Conservation (phyloP, 2,329 filamentous ascomycete species). For the Catunica adiposa region DNA sequence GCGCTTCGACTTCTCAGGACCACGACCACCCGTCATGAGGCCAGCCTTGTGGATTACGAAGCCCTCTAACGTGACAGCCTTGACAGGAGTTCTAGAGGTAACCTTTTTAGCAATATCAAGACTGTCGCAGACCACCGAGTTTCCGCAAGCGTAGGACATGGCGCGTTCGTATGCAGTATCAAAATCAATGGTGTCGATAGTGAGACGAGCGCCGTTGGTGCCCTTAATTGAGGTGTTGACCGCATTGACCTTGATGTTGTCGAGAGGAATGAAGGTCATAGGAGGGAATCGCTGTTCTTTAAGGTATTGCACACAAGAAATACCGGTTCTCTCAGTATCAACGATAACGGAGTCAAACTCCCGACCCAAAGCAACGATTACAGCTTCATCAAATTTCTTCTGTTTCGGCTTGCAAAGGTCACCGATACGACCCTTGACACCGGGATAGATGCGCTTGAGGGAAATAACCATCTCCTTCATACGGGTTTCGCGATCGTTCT, state of each 20-base stretch:
- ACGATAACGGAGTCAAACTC: slow-evolving; percentile 93
- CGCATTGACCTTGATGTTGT: slow-evolving; percentile 91
- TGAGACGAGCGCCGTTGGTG: slow-evolving; percentile 68
- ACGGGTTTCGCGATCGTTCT: slow-evolving; percentile 64
- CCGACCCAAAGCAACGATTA: slow-evolving; percentile 78
- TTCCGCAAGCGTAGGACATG: slow-evolving; percentile 88
- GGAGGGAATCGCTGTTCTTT: slow-evolving; percentile 76
- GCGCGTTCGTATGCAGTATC: slow-evolving; percentile 76
- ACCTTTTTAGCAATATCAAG: slow-evolving; percentile 76
- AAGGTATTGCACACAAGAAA: slow-evolving; percentile 86
- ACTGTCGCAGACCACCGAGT: slow-evolving; percentile 84
- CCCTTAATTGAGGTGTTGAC: slow-evolving; percentile 84
- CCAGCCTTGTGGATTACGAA: slow-evolving; percentile 93
- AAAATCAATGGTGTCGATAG: slow-evolving; percentile 92
- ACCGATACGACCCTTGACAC: slow-evolving; percentile 76
- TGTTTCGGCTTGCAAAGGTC: slow-evolving; percentile 92
- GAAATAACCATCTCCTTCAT: slow-evolving; percentile 72
- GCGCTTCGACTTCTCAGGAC: slow-evolving; percentile 60
- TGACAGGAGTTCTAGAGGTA: slow-evolving; percentile 70
- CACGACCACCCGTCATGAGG: slow-evolving; percentile 87
- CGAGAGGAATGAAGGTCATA: slow-evolving; percentile 87
- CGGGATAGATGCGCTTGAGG: slow-evolving; percentile 79
- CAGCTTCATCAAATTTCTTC: slow-evolving; percentile 88
- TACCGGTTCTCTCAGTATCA: slow-evolving; percentile 83
- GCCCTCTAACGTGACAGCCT: slow-evolving; percentile 89